These are phyloP conservation scores for Colletotrichum eremochloae DNA, from an alignment of 2,329 filamentous ascomycete genomes.

Conservation along the genomic window DNA sequence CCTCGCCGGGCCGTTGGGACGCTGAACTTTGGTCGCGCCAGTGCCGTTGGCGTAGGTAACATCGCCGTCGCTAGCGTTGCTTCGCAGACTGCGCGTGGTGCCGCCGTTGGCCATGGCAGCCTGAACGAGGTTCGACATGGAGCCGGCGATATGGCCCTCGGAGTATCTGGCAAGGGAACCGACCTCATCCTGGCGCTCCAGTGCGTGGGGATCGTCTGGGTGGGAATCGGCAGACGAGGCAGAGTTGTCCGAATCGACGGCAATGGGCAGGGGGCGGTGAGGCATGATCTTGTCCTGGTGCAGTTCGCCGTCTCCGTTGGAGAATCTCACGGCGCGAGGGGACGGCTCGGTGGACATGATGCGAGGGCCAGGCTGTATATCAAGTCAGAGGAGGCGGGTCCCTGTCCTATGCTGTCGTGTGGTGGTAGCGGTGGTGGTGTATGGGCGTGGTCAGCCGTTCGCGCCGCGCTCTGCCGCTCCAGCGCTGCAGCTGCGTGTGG, in stretches of 20 bases:
- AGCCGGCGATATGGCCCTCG: conserved; percentile 57
- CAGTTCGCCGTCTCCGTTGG: conserved; percentile 60
- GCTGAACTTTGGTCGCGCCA: conserved; percentile 64
- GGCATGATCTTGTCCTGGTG: conserved; percentile 58
- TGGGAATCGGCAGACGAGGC: conserved; percentile 61
- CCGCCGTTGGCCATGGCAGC: conserved; percentile 38
- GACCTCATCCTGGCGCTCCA: conserved; percentile 64
- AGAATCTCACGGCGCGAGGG: conserved; percentile 70
- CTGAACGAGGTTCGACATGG: conserved; percentile 56
- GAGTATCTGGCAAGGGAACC: conserved; percentile 59
- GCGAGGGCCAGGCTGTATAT: conserved; percentile 26
- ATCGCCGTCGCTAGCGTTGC: conserved; percentile 46
- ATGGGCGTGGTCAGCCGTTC: conserved; percentile 29
- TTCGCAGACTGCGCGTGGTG: conserved; percentile 38
- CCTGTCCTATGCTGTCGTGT: neutral
- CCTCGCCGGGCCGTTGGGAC: conserved; percentile 76
- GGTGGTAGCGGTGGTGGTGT: conserved; percentile 13
- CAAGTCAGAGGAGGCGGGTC: neutral
- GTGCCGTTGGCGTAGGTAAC: conserved; percentile 46
- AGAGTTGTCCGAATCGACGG: conserved; percentile 63
- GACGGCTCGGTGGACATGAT: conserved; percentile 59
- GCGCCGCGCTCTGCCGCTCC: conserved; percentile 37
- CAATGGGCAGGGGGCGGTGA: conserved; percentile 51
- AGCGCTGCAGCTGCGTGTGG: conserved; percentile 39
- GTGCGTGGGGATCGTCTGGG: conserved; percentile 58